A percentile compares a stretch with the other conserved stretches of the same genome.
Conservation (phyloP, 164 flowering plant genomes). For the Magnolia changhungtana region DNA sequence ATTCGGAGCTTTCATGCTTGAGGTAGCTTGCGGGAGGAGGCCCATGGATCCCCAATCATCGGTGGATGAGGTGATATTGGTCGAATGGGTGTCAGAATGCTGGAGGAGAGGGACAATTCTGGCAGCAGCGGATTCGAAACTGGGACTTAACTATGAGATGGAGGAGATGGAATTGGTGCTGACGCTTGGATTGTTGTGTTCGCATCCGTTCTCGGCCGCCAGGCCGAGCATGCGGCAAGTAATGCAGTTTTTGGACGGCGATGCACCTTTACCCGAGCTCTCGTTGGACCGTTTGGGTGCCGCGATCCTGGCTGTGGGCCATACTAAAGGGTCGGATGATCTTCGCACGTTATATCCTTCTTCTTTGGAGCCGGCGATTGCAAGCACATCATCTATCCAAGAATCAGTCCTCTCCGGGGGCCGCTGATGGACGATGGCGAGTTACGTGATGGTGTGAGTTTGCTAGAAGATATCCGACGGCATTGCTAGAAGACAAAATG, state of each 20-base stretch:
- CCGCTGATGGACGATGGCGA: neutral
- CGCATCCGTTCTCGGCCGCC: conserved; percentile 3
- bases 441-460: too few species aligned
- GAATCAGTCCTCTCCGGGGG: too few species aligned
- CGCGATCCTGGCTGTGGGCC: neutral
- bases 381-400: neutral
- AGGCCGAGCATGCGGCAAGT: conserved; percentile 23
- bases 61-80: conserved; percentile 34
- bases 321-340: neutral
- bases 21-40: neutral
- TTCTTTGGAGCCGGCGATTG: neutral
- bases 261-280: neutral
- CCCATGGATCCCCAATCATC: conserved; percentile 1
- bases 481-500: too few species aligned
- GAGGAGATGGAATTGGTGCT: conserved; percentile 20
- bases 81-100: conserved; percentile 11
- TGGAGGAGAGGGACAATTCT: conserved; percentile 11
- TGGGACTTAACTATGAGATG: conserved; percentile 10
- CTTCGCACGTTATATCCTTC: neutral
- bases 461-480: too few species aligned
- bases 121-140: conserved; percentile 14
- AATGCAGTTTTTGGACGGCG: conserved; percentile 9
- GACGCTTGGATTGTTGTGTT: conserved; percentile 20
- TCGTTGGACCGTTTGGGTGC: neutral
- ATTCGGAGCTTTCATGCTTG: neutral